Percentiles rank a stretch among this genome's conserved stretches.
Conservation (phyloP, 352 stramenopile genomes). For the Globisporangium paddicum region DNA sequence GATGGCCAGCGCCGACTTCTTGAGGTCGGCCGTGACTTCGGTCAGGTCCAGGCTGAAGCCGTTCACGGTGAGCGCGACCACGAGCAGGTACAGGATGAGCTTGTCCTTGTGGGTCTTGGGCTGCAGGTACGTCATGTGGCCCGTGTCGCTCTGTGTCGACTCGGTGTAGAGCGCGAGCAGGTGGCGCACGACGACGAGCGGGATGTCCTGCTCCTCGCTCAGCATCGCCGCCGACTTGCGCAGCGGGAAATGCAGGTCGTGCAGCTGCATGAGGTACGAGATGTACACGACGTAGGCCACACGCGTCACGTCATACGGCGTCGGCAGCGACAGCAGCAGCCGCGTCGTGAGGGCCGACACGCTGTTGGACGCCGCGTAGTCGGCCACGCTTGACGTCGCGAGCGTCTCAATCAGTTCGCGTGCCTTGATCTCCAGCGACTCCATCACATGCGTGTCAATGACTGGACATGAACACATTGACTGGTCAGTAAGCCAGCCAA, state of each 20-base stretch:
- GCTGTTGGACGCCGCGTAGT: constrained; percentile 44
- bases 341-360: constrained; percentile 50
- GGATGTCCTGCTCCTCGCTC: constrained; percentile 73
- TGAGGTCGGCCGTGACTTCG: constrained; percentile 63
- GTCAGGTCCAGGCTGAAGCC: constrained; percentile 73
- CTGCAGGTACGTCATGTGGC: constrained; percentile 63
- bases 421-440: constrained; percentile 71
- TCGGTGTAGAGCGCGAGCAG: constrained; percentile 71
- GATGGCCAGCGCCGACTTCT: constrained; percentile 44
- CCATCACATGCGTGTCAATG: constrained; percentile 61
- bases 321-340: constrained; percentile 60
- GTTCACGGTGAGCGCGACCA: constrained; percentile 70
- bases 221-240: constrained; percentile 60
- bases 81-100: constrained; percentile 69
- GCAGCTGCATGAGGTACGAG: constrained; percentile 68
- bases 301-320: constrained; percentile 67
- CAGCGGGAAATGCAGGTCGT: constrained; percentile 53
- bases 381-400: constrained; percentile 42
- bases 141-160: constrained; percentile 41
- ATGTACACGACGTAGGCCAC: constrained; percentile 70
- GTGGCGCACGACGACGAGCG: constrained; percentile 63
- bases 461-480: constrained; percentile 26
- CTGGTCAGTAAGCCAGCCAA: no score
- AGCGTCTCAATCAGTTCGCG: constrained; percentile 66
- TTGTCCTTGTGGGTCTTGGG: constrained; percentile 82